These are phyloP conservation scores for Periconia sp. DNA, from an alignment of 2,329 filamentous ascomycete species.

Conservation along the genomic window DNA sequence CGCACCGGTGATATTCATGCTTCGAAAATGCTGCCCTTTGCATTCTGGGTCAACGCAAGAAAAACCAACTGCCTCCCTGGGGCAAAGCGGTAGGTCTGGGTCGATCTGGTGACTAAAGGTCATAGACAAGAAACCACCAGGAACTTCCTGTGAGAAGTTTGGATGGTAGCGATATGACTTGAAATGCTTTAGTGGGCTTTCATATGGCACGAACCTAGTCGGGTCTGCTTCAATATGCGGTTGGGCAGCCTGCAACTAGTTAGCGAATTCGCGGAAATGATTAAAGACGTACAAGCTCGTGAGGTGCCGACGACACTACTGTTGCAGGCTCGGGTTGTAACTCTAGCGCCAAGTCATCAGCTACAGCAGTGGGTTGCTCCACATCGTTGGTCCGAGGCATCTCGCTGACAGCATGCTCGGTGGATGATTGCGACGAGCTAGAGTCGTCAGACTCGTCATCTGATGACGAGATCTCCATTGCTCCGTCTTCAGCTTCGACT, in stretches of 20 bases:
- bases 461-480: constrained; percentile 42
- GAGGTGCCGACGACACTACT: constrained; percentile 7
- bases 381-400: constrained; percentile 15
- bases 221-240: constrained; percentile 18
- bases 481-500: constrained; percentile 34
- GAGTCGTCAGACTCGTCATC: constrained; percentile 25
- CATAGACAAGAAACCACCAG: constrained; percentile 82
- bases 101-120: constrained; percentile 95
- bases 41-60: constrained; percentile 78
- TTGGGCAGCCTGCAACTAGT: constrained; percentile 20
- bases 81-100: constrained; percentile 74
- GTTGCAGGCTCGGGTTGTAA: constrained; percentile 34
- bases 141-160: constrained; percentile 70
- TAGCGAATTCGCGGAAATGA: constrained; percentile 15
- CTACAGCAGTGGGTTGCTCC: constrained; percentile 23
- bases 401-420: constrained; percentile 17
- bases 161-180: constrained; percentile 91
- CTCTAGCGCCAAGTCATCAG: constrained; percentile 50
- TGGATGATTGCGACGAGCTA: constrained; percentile 23
- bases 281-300: constrained; percentile 28
- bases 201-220: constrained; percentile 68
- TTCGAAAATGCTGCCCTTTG: constrained; percentile 78
- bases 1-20: constrained; percentile 77
- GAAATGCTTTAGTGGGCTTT: constrained; percentile 82
- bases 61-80: constrained; percentile 72